phyloP scores from a whole-genome alignment of 306 rosid genomes.

The Dryas drummondii region DNA sequence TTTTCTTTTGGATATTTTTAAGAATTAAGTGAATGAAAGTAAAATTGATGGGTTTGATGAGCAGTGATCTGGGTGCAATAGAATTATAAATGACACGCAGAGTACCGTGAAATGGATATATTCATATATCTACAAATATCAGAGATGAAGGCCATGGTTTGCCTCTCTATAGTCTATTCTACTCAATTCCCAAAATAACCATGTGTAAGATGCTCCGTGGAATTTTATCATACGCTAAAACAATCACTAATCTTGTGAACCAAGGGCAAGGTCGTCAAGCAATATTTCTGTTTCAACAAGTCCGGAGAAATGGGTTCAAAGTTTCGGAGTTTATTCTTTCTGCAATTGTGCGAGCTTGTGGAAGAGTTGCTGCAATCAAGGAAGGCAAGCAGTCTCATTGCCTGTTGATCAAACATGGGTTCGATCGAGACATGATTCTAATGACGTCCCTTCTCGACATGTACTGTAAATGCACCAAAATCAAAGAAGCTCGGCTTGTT shows the following conservation, averaged over 20 bases:
- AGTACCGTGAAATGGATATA: too few species aligned
- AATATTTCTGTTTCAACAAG: slow-evolving; percentile 15
- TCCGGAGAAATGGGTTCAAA: slow-evolving; percentile 17
- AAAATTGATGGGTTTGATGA: too few species aligned
- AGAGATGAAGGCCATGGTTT: not conserved
- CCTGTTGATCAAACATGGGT: slow-evolving; percentile 22
- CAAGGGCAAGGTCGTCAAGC: slow-evolving; percentile 27
- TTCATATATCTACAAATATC: not conserved
- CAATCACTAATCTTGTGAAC: slow-evolving; percentile 11
- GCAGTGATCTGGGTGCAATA: too few species aligned
- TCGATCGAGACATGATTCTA: slow-evolving; percentile 13
- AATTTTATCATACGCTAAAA: slow-evolving; percentile 11
- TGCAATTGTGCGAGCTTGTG: slow-evolving; percentile 29
- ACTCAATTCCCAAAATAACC: not conserved
- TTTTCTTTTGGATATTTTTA: too few species aligned
- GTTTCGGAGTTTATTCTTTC: slow-evolving; percentile 34
- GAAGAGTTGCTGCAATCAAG: slow-evolving; percentile 17
- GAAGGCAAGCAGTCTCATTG: slow-evolving; percentile 37
- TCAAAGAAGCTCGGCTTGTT: slow-evolving; percentile 21
- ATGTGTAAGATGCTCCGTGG: not conserved
- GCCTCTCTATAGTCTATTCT: not conserved
- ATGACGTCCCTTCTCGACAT: slow-evolving; percentile 35
- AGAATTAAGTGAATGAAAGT: too few species aligned
- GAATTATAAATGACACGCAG: too few species aligned
- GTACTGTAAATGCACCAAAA: slow-evolving; percentile 25